Base-by-base conservation (phyloP, 139 green algal genomes). In the Nannochloris sp. region DNA sequence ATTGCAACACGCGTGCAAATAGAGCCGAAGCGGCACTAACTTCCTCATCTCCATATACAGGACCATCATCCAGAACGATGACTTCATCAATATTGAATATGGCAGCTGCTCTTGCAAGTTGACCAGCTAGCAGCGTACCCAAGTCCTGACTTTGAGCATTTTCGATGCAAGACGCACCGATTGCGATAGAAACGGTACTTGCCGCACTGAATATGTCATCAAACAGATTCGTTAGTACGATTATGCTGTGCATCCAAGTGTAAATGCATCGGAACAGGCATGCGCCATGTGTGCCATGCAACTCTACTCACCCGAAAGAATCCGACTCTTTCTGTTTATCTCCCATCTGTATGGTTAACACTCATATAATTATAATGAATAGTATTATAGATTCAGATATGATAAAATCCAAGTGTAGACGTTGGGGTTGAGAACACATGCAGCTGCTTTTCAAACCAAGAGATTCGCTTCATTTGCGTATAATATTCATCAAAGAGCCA, bases 41-140 rank as follows among this genome's bases (percentile, higher is more conserved):
- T 6, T 40, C 26, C 56, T 20, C 49, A 1, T 62, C 53, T 12
- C 37, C 25, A 13, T 20, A 16, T 6, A 3, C 25, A 6, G 60
- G 36, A 12, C 33, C 50, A 53, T 91, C 84, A 44, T 92, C 85
- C 26, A 91, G 69, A 28, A 94, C 81, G 0, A 94, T 56, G 14
- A 74, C 61, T 70, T 95, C 88, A 44, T 95, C 86, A 1, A 91
- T 71, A 36, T 82, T 85, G 58, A 93, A 95, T 6, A 92, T 84
- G 31, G 82, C 83, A 12, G 82, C 80, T 16, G 83, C 78, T 1
- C 88, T 75, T 1, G 84, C 85, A 26, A 95, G 79, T 66, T 84
- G 73, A 2, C 74, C 87, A 2, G 83, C 82, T 20, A 92, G 61
- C 14, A 75, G 68, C 10, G 81, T 89, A 0, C 82, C 87, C 16